Conservation (phyloP, 352 stramenopile genomes). For the Phytophthora cactorum region DNA sequence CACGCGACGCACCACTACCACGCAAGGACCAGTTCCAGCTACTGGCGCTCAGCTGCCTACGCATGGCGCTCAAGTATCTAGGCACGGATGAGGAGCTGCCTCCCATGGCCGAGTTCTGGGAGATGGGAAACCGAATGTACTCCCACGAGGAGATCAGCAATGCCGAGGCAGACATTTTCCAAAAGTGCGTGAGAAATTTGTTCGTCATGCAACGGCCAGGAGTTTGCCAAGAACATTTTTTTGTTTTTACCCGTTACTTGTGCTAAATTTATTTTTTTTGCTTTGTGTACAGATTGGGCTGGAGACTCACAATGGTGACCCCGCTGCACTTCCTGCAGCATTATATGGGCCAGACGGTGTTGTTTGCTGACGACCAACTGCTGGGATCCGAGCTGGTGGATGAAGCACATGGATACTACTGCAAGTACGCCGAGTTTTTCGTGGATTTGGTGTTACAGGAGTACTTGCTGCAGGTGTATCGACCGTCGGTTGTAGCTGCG, state of each 20-base stretch:
- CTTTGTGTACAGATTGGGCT: slow-evolving; percentile 60
- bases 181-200: slow-evolving; percentile 39
- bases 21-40: slow-evolving; percentile 85
- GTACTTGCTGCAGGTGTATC: slow-evolving; percentile 85
- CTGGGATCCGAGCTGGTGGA: slow-evolving; percentile 75
- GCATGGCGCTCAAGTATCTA: slow-evolving; percentile 83
- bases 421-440: slow-evolving; percentile 89
- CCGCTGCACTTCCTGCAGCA: slow-evolving; percentile 86
- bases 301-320: slow-evolving; percentile 70
- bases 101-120: slow-evolving; percentile 83
- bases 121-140: slow-evolving; percentile 88
- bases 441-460: slow-evolving; percentile 87
- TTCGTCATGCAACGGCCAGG: slow-evolving; percentile 27
- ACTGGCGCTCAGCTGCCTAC: slow-evolving; percentile 79
- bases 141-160: slow-evolving; percentile 84
- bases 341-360: slow-evolving; percentile 77
- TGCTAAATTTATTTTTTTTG: slow-evolving; percentile 34
- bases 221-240: slow-evolving; percentile 8
- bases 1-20: slow-evolving; percentile 46
- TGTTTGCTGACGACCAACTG: slow-evolving; percentile 84
- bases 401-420: slow-evolving; percentile 80
- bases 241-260: slow-evolving; percentile 10
- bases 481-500: slow-evolving; percentile 79
- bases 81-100: slow-evolving; percentile 84
- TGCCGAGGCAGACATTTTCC: slow-evolving; percentile 63